Base-by-base conservation (phyloP, 2,329 filamentous ascomycete genomes). In the Alternaria viburni region DNA sequence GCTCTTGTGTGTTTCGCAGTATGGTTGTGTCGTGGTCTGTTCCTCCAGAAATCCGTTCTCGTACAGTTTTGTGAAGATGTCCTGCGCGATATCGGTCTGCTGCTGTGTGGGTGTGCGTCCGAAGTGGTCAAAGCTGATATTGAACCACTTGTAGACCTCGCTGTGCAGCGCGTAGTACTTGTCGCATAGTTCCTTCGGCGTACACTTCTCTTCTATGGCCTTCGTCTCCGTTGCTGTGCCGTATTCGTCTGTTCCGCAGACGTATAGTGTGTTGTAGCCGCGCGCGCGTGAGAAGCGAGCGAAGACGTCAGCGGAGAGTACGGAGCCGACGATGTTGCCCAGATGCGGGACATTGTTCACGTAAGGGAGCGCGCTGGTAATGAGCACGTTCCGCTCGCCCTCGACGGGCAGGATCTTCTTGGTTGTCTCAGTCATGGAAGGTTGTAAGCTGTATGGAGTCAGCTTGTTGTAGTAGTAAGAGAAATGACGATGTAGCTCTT, bases 211-310 rank as follows among this genome's bases (percentile, higher is more conserved):
- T 79, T 97, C 93, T 44, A 97, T 88, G 5, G 95, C 95, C 83
- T 97, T 97, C 25, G 95, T 97, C 82, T 97, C 95, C 30, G 94
- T 97, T 21, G 95, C 94, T 12, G 95, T 98, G 61, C 95, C 95
- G 80, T 97, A 98, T 82, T 98, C 93, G 83, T 97, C 95, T 55
- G 90, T 92, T 61, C 93, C 93, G 81, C 94, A 97, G 70, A 97
- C 86, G 80, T 89, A 97, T 54, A 97, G 86, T 2, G 93, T 96
- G 69, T 89, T 91, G 75, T 90, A 87, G 59, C 90, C 91, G 74
- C 93, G 88, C 46, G 91, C 90, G 80, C 93, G 93, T 83, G 90
- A 92, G 82, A 91, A 97, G 19, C 79, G 89, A 45, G 81, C 78
- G 68, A 85, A 97, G 67, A 96, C 92, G 77, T 97, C 94, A 72